Evolutionary conservation across 2,329 filamentous ascomycete genomes (phyloP).

Genomic region (Chaetomium strumarium): DNA sequence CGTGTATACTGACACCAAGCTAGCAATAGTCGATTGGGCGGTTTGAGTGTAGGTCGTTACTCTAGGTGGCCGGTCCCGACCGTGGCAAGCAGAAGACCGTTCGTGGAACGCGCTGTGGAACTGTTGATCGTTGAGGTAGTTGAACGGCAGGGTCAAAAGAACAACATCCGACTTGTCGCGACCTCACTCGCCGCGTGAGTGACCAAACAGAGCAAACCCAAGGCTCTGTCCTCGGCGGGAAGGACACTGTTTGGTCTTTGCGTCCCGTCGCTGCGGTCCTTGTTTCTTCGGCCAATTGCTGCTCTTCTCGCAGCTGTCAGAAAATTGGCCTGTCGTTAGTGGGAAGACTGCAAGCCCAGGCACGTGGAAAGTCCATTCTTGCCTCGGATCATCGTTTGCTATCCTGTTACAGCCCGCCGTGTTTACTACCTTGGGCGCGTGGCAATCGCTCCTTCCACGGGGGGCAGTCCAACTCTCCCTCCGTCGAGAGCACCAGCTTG

Average conservation of each 20-base stretch:
- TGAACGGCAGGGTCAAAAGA: neutral
- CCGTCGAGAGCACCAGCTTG: neutral
- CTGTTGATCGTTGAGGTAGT: neutral
- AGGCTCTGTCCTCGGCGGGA: no score
- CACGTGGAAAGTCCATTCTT: no score
- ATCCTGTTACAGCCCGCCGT: no score
- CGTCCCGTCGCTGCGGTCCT: neutral
- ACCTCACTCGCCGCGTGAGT: neutral
- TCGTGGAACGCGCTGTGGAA: neutral
- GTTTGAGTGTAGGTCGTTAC: neutral
- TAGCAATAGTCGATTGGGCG: neutral
- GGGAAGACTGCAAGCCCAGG: no score
- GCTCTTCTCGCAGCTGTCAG: no score
- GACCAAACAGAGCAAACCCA: neutral
- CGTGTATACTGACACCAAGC: conserved; percentile 11
- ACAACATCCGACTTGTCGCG: neutral
- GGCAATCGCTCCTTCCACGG: neutral
- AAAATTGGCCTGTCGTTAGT: no score
- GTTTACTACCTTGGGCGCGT: neutral
- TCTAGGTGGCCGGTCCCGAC: neutral
- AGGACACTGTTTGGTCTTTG: neutral
- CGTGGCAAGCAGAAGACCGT: neutral
- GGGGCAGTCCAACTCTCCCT: neutral
- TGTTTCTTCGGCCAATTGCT: no score
- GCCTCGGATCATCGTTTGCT: no score